Percentiles rank a stretch among this genome's conserved stretches.
These are phyloP conservation scores for Musa acuminata DNA, from an alignment of 176 grass and related monocot species.

Conservation along the genomic window DNA sequence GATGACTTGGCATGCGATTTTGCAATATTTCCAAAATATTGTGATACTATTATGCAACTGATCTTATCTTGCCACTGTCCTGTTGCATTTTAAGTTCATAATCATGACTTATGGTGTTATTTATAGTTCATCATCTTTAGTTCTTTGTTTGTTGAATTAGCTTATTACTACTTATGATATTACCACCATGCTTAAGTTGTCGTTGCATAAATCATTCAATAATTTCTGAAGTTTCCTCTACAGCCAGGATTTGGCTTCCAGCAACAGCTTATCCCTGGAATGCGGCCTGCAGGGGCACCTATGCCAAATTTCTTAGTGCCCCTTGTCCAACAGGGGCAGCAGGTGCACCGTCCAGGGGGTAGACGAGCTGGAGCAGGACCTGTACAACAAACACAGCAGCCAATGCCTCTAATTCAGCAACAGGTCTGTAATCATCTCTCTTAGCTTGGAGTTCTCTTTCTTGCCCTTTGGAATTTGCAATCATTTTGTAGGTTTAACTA, in stretches of 20 bases:
- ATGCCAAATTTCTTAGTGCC: conserved; percentile 85
- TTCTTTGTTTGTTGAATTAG: neutral
- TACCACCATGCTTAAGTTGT: too few relatives aligned
- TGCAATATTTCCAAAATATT: too few relatives aligned
- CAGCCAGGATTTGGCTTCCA: conserved; percentile 85
- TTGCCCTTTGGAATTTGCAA: neutral
- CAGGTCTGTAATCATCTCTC: conserved; percentile 37
- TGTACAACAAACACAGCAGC: conserved; percentile 53
- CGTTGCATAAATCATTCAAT: too few relatives aligned
- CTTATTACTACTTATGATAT: too few relatives aligned
- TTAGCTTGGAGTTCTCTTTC: neutral
- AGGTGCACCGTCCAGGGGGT: conserved; percentile 64
- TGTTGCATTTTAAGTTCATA: too few relatives aligned
- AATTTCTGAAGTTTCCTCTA: neutral
- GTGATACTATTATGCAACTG: too few relatives aligned
- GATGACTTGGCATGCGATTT: too few relatives aligned
- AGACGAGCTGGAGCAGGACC: conserved; percentile 44
- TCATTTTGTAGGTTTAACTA: too few relatives aligned
- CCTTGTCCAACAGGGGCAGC: conserved; percentile 66
- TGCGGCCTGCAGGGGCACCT: conserved; percentile 62
- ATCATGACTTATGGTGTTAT: neutral
- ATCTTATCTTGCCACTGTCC: too few relatives aligned
- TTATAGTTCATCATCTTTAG: neutral
- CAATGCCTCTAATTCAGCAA: conserved; percentile 58
- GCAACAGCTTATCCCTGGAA: conserved; percentile 80